Evolutionary conservation across 2,329 filamentous ascomycete genomes (phyloP).

Genomic region (Lecanicillium sp.): DNA sequence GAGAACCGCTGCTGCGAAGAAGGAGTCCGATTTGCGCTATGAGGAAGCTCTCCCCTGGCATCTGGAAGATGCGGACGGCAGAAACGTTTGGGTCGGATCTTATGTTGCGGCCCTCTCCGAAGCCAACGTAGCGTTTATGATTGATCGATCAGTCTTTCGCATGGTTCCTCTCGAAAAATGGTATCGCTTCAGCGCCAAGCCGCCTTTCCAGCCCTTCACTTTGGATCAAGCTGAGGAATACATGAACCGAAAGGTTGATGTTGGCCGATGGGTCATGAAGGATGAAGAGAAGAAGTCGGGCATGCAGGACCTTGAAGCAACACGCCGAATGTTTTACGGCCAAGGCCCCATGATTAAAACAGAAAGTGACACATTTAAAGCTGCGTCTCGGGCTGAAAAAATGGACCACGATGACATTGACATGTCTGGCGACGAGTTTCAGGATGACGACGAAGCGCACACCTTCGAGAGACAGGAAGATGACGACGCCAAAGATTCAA

Average conservation of each 20-base stretch:
- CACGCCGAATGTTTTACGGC: constrained; percentile 41
- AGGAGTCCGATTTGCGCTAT: constrained; percentile 65
- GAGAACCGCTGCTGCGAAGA: constrained; percentile 70
- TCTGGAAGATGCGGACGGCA: constrained; percentile 90
- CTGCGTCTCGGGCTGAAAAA: constrained; percentile 52
- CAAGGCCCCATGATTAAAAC: constrained; percentile 54
- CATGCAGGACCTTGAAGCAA: constrained; percentile 53
- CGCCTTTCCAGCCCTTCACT: constrained; percentile 67
- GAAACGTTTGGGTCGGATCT: constrained; percentile 85
- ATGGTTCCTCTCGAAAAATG: constrained; percentile 93
- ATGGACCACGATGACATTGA: constrained; percentile 65
- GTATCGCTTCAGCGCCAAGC: constrained; percentile 80
- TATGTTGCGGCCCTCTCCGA: constrained; percentile 87
- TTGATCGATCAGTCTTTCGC: constrained; percentile 61
- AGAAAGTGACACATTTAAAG: constrained; percentile 57
- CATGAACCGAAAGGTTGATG: constrained; percentile 70
- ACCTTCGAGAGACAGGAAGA: constrained; percentile 72
- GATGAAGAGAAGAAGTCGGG: constrained; percentile 50
- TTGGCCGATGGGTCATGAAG: constrained; percentile 74
- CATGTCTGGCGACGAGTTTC: constrained; percentile 66
- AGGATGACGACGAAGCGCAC: constrained; percentile 77
- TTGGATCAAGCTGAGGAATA: constrained; percentile 79
- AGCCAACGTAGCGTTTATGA: constrained; percentile 71
- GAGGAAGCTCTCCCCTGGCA: constrained; percentile 97
- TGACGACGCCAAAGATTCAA: constrained; percentile 66